These are phyloP conservation scores for Lactarius pseudohatsudake DNA, from an alignment of 768 basidiomycete genomes.

Conservation along the genomic window DNA sequence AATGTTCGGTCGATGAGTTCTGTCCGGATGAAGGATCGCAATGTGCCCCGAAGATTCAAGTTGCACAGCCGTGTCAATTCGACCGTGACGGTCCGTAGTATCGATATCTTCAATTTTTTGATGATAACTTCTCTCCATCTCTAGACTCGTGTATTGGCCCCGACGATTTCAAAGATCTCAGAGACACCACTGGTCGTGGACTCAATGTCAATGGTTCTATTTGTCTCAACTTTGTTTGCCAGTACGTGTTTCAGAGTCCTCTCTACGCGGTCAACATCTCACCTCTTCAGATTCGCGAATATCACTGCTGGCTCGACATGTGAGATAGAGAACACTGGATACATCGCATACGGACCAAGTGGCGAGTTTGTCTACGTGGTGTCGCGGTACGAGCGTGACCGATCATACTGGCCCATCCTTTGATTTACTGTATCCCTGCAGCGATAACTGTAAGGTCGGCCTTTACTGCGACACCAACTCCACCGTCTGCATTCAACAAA, in stretches of 20 bases:
- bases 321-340: constrained; percentile 74
- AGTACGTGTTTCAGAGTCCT: constrained; percentile 48
- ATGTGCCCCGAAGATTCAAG: constrained; percentile 59
- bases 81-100: constrained; percentile 72
- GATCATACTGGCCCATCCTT: background rate
- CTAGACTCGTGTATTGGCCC: constrained; percentile 78
- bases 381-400: constrained; percentile 54
- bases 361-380: constrained; percentile 75
- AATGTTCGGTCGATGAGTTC: constrained; percentile 63
- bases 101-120: background rate
- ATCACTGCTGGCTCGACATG: constrained; percentile 63
- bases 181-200: constrained; percentile 63
- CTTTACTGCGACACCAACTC: constrained; percentile 71
- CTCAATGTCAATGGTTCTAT: constrained; percentile 80
- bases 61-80: constrained; percentile 75
- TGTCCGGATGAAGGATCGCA: constrained; percentile 81
- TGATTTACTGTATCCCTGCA: constrained; percentile 32
- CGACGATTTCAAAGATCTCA: constrained; percentile 59
- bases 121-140: constrained; percentile 6
- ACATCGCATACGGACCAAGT: constrained; percentile 60
- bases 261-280: background rate
- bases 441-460: constrained; percentile 71
- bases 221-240: constrained; percentile 81
- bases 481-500: constrained; percentile 57
- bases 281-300: constrained; percentile 67